Evolutionary conservation across 208 protist species (phyloP).

Genomic region (Histomonas meleagridis): DNA sequence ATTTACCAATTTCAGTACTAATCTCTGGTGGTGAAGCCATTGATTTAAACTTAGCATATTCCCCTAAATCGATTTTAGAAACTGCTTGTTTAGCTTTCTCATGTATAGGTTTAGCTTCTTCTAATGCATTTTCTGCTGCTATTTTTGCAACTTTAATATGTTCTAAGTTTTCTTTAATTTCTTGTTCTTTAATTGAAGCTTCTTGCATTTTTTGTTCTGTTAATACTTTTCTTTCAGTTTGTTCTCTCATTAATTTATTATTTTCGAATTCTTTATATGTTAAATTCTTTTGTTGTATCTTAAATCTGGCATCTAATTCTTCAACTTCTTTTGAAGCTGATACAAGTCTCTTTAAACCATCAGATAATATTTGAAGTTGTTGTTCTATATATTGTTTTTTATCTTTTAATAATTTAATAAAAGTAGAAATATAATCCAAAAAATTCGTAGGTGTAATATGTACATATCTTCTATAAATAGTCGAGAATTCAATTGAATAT

Average conservation of each 20-base stretch:
- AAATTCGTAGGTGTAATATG: slow-evolving; percentile 97
- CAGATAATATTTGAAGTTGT: slow-evolving; percentile 76
- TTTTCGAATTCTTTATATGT: slow-evolving; percentile 63
- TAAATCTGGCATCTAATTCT: slow-evolving; percentile 58
- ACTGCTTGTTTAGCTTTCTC: slow-evolving; percentile 82
- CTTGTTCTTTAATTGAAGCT: slow-evolving; percentile 50
- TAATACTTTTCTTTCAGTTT: slow-evolving; percentile 41
- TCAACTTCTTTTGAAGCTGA: slow-evolving; percentile 80
- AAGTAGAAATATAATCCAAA: slow-evolving; percentile 87
- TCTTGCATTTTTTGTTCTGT: slow-evolving; percentile 50
- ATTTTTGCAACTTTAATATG: slow-evolving; percentile 49
- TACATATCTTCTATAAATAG: slow-evolving; percentile 76
- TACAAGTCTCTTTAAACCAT: slow-evolving; percentile 83
- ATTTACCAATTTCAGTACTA: slow-evolving; percentile 45
- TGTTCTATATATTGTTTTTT: slow-evolving; percentile 77
- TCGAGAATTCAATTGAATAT: slow-evolving; percentile 69
- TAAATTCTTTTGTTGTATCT: not conserved
- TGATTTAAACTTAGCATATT: slow-evolving; percentile 84
- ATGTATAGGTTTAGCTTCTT: slow-evolving; percentile 79
- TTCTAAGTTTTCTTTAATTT: slow-evolving; percentile 45
- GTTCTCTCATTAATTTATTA: slow-evolving; percentile 62
- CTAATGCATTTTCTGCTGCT: slow-evolving; percentile 63
- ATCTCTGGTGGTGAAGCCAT: slow-evolving; percentile 78
- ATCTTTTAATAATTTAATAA: slow-evolving; percentile 72
- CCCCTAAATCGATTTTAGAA: slow-evolving; percentile 74